Evolutionary conservation across 345 rosid species (phyloP), one percentile per base, ranked within the genome.

Genomic region (Dipteronia sinensis): DNA sequence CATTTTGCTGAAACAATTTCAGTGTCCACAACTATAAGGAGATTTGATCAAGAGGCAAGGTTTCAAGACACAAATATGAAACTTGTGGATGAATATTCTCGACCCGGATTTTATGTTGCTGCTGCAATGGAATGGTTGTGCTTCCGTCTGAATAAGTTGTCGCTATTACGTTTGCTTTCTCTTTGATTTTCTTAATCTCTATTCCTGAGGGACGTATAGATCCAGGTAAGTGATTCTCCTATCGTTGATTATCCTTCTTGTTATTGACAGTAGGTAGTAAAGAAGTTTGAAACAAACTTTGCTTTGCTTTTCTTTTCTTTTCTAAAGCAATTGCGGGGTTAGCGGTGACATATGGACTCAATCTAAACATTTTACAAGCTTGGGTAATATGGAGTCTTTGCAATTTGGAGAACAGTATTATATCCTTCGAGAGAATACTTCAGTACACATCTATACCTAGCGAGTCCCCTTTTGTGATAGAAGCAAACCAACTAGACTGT

Each of bases 281-380:
- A 27, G 27, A 27, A 27, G 27, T 27, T 27, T 27, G 27, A 27
- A 27, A 27, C 27, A 27, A 27, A 27, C 27, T 27, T 27, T 27
- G 27, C 27, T 27, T 27, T 27, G 27, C 27, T 27, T 27, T 27
- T 27, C 27, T 27, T 27, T 27, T 27, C n/a, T 40, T 62, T 65
- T 12, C 23, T n/a, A 16, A 46, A 75, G 77, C 71, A 25, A 75
- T 75, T 75, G 77, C 64, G 7, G 77, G 77, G 47, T 31, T 53
- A 31, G 47, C 47, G 11, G 64, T 71, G 47, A 55, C 74, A 31
- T 71, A 71, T 71, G 71, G 70, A 19, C 64, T 75, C 71, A 75
- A 62, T 15, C 58, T 40, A 22, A 73, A 73, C 22, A 29, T 7
- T 9, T 19, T 64, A 49, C 77, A 29, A 65, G 64, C 64, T 65